Conservation (phyloP, 2,329 filamentous ascomycete species). For the Colletotrichum sp. region DNA sequence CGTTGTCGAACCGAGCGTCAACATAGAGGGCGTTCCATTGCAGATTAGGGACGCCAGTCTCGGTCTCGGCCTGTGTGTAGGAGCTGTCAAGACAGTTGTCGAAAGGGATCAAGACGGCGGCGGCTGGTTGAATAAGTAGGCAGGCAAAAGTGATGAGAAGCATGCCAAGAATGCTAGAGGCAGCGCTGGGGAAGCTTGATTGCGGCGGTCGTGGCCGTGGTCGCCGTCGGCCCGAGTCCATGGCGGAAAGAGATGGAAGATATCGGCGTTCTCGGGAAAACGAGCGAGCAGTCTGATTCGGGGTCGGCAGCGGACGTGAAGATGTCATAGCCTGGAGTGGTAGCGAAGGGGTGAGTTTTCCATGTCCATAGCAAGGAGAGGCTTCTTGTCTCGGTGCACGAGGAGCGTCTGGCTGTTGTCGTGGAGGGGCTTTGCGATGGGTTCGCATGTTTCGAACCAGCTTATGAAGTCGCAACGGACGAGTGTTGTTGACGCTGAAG, state of each 20-base stretch:
- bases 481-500: neutral
- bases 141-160: constrained; percentile 43
- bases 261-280: neutral
- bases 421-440: neutral
- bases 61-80: constrained; percentile 49
- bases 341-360: constrained; percentile 13
- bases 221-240: neutral
- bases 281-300: constrained; percentile 7
- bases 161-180: constrained; percentile 16
- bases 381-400: constrained; percentile 14
- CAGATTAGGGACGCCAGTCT: constrained; percentile 50
- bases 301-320: constrained; percentile 2
- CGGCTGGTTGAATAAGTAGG: constrained; percentile 45
- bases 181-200: neutral
- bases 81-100: constrained; percentile 79
- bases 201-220: neutral
- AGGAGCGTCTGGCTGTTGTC: constrained; percentile 2
- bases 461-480: neutral
- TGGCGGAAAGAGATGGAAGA: neutral
- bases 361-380: constrained; percentile 5
- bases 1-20: constrained; percentile 74
- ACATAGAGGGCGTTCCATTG: constrained; percentile 82
- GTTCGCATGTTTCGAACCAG: constrained; percentile 19
- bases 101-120: constrained; percentile 75
- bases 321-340: constrained; percentile 19